Conservation (phyloP, 2,329 filamentous ascomycete species). For the Elsinoe perseae region DNA sequence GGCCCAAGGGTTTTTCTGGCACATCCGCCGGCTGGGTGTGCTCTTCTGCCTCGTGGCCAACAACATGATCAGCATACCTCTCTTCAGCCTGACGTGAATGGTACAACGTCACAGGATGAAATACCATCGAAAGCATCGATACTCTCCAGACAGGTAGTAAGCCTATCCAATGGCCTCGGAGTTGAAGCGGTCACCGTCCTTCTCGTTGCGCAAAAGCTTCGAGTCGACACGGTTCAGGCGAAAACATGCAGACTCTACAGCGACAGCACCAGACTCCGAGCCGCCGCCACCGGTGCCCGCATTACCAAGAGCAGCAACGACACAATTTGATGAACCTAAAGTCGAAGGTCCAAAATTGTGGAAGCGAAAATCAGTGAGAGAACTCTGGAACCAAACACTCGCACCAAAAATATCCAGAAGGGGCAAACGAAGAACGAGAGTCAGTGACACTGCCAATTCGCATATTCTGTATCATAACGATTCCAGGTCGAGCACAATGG, state of each 20-base stretch:
- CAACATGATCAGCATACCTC: background rate
- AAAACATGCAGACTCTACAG: constrained; percentile 11
- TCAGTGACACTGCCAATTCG: background rate
- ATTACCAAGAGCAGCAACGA: background rate
- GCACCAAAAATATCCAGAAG: background rate
- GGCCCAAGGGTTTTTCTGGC: background rate
- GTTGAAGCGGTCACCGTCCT: constrained; percentile 10
- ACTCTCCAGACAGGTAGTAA: background rate
- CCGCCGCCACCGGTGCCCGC: constrained; percentile 4
- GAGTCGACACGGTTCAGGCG: constrained; percentile 7
- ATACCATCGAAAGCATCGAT: background rate
- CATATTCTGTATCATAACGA: background rate
- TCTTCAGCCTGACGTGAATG: background rate
- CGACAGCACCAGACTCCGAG: constrained; percentile 4
- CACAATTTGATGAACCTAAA: constrained; percentile 7
- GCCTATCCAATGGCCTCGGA: constrained; percentile 4
- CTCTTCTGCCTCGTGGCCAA: constrained; percentile 7
- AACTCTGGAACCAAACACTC: background rate
- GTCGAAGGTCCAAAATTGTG: background rate
- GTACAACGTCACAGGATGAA: background rate
- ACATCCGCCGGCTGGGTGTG: background rate
- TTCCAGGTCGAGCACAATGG: background rate
- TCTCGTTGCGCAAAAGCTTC: constrained; percentile 9
- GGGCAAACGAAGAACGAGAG: constrained; percentile 10
- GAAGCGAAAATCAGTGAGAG: constrained; percentile 10